These are phyloP conservation scores for Colletotrichum sp. DNA, from an alignment of 2,329 filamentous ascomycete genomes.

Conservation along the genomic window DNA sequence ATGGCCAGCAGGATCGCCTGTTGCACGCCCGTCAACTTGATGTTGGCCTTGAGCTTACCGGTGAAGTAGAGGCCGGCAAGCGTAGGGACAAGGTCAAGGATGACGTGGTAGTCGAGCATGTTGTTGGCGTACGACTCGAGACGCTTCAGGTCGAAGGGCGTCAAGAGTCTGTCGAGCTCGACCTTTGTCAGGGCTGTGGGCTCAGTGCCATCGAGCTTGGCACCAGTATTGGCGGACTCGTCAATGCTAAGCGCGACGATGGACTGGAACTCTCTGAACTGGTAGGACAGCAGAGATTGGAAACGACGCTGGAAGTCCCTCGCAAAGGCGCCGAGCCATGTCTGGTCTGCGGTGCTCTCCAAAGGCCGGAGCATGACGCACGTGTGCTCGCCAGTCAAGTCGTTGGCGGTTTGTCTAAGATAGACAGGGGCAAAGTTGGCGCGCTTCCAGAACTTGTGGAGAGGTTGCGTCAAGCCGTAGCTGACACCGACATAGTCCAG, in stretches of 20 bases:
- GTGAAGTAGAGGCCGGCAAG: slow-evolving; percentile 87
- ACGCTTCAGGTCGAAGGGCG: slow-evolving; percentile 93
- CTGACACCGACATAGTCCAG: slow-evolving; percentile 96
- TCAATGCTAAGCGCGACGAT: slow-evolving; percentile 85
- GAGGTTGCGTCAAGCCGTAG: slow-evolving; percentile 84
- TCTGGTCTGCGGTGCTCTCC: slow-evolving; percentile 68
- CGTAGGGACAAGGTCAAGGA: slow-evolving; percentile 87
- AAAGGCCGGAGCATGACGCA: slow-evolving; percentile 95
- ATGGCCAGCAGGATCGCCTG: slow-evolving; percentile 87
- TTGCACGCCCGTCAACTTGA: slow-evolving; percentile 83
- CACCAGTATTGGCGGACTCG: slow-evolving; percentile 79
- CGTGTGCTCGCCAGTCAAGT: slow-evolving; percentile 95
- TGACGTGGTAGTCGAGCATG: slow-evolving; percentile 97
- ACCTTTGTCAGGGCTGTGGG: slow-evolving; percentile 68
- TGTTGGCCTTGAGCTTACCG: slow-evolving; percentile 68
- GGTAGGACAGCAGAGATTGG: slow-evolving; percentile 85
- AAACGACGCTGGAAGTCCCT: slow-evolving; percentile 96
- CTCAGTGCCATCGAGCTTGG: slow-evolving; percentile 63
- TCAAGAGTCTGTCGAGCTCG: slow-evolving; percentile 79
- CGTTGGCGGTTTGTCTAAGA: slow-evolving; percentile 92
- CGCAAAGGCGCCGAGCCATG: slow-evolving; percentile 90
- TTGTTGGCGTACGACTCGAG: slow-evolving; percentile 96
- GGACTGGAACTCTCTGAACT: slow-evolving; percentile 84
- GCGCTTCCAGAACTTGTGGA: slow-evolving; percentile 98
- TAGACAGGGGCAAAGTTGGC: slow-evolving; percentile 88